phyloP scores from a whole-genome alignment of 2,329 filamentous ascomycete genomes.

The Reticulascus tulasneorum region DNA sequence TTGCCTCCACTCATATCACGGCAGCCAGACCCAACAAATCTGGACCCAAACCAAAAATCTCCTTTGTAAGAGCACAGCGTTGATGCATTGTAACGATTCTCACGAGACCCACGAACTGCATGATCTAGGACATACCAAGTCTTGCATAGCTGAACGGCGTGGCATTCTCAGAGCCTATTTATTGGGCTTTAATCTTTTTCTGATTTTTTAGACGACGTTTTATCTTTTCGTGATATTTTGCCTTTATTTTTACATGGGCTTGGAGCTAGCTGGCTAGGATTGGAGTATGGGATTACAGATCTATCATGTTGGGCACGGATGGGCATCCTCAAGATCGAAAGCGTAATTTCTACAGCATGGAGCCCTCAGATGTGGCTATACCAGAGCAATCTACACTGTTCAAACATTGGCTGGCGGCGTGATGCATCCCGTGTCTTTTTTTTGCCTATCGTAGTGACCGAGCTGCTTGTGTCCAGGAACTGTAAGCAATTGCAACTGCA shows the following conservation, averaged over 20 bases:
- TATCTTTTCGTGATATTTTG: slow-evolving; percentile 1
- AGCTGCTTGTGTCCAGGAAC: too few species aligned
- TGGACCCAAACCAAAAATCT: too few species aligned
- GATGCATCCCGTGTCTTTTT: too few species aligned
- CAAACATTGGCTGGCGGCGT: too few species aligned
- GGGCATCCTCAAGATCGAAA: neutral
- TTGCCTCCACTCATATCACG: too few species aligned
- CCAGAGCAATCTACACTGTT: slow-evolving; percentile 10
- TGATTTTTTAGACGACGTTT: slow-evolving; percentile 1
- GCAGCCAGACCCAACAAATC: too few species aligned
- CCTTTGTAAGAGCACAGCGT: neutral
- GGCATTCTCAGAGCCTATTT: slow-evolving; percentile 1
- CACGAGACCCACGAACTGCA: slow-evolving; percentile 11
- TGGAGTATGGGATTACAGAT: slow-evolving; percentile 5
- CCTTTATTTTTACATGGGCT: slow-evolving; percentile 1
- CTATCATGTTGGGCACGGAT: neutral
- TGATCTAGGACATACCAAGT: slow-evolving; percentile 2
- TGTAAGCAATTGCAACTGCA: too few species aligned
- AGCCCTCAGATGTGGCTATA: slow-evolving; percentile 2
- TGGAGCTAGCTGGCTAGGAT: slow-evolving; percentile 4
- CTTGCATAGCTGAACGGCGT: slow-evolving; percentile 7
- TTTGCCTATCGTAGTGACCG: too few species aligned
- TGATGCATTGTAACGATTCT: slow-evolving; percentile 5
- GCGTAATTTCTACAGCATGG: slow-evolving; percentile 2
- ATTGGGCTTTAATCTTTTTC: neutral